Evolutionary conservation across 345 rosid genomes (phyloP).

Genomic region (Leavenworthia alabamica): DNA sequence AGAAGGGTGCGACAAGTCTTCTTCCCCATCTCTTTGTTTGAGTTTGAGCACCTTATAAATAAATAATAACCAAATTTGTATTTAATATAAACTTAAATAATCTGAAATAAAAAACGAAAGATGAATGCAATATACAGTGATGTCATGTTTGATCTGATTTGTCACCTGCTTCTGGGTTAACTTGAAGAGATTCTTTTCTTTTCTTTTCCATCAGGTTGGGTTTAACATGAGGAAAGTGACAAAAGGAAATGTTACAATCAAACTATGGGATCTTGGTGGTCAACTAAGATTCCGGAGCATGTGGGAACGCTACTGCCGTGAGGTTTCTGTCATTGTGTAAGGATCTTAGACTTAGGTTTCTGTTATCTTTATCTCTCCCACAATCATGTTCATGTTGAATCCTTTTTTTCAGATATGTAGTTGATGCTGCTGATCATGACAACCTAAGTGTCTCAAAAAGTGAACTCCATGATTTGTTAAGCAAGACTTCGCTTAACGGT

Average conservation of each 20-base stretch:
- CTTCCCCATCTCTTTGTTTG: too few relatives aligned
- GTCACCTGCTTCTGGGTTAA: neutral
- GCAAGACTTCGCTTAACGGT: constrained; percentile 51
- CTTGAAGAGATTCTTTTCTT: neutral
- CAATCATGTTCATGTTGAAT: neutral
- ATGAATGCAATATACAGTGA: too few relatives aligned
- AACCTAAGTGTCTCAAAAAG: constrained; percentile 48
- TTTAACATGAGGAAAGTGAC: constrained; percentile 88
- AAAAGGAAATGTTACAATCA: constrained; percentile 76
- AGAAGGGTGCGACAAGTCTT: too few relatives aligned
- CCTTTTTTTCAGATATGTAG: constrained; percentile 49
- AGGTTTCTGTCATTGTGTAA: constrained; percentile 68
- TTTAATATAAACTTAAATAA: too few relatives aligned
- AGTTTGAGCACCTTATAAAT: too few relatives aligned
- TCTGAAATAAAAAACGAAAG: too few relatives aligned
- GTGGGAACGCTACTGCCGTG: constrained; percentile 82
- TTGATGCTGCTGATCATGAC: constrained; percentile 64
- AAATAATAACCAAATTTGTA: too few relatives aligned
- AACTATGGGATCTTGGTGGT: constrained; percentile 85
- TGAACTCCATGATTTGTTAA: constrained; percentile 61
- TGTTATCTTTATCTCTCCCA: neutral
- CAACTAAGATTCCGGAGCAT: constrained; percentile 72
- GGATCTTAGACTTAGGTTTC: neutral
- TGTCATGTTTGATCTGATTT: too few relatives aligned
- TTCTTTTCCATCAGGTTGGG: constrained; percentile 45